Conservation (phyloP, 768 basidiomycete species). For the Suillus sp. region DNA sequence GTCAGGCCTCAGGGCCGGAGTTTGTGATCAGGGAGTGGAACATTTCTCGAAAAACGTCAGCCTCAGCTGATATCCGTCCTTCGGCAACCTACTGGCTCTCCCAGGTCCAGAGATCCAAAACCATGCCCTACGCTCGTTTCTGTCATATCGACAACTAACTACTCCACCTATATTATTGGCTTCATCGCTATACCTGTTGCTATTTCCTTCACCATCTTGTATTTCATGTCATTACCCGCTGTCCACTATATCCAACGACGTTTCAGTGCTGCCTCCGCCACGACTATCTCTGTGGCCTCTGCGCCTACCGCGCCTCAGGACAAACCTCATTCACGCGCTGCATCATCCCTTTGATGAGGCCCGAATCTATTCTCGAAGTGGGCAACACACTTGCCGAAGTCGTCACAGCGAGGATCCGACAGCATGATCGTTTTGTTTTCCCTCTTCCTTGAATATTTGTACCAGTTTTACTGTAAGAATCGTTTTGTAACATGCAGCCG, state of each 20-base stretch:
- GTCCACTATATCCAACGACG: neutral
- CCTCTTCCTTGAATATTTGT: neutral
- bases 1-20: neutral
- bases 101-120: neutral
- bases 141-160: neutral
- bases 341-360: neutral
- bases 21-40: neutral
- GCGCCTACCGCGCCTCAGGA: neutral
- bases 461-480: neutral
- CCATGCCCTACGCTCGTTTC: neutral
- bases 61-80: neutral
- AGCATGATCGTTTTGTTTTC: neutral
- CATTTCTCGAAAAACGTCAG: neutral
- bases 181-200: neutral
- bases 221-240: neutral
- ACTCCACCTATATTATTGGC: neutral
- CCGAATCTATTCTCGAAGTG: neutral
- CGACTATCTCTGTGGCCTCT: neutral
- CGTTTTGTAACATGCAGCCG: neutral
- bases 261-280: neutral
- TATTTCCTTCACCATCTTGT: neutral
- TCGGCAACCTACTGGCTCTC: neutral
- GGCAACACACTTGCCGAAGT: neutral
- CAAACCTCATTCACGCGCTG: neutral
- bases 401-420: neutral